Base-by-base conservation (phyloP, 805 yeast genomes). In the Candida berthetii region DNA sequence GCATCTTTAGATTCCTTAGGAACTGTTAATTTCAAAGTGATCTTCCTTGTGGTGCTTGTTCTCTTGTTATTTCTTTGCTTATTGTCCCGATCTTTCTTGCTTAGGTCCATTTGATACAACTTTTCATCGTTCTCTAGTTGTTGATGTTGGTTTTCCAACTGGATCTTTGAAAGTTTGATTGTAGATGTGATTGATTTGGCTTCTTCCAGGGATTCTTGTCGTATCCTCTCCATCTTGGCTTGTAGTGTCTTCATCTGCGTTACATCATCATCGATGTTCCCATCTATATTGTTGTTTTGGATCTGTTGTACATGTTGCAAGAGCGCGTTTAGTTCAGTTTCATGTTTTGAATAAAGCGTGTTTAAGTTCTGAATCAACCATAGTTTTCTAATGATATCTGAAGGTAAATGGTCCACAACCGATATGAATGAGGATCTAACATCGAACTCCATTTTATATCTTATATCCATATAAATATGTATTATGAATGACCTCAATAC, bases 341-440 rank as follows among this genome's bases (percentile, higher is more conserved):
- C 41, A 3, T 46, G 38, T n/a, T 48, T 39, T 32, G 47, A 41
- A 28, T 53, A 45, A 17, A 50, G 34, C 34, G 45, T 39, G 46
- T 65, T 66, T 7, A 68, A 45, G 1, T 66, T 53, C 41, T 68
- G 72, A 7, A 67, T 51, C 13, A 63, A 48, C 72, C 74, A 68
- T 15, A 68, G 47, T 31, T 68, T 58, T 18, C 74, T 53, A 11
- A 68, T 61, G n/a, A 69, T 48, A 36, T 69, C 72, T 19, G 70
- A 61, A 0, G 73, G 73, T 14, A 68, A 54, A 45, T 68, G 73
- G 43, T 69, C 75, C 39, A 68, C 55, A 1, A 64, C 51, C 22
- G 62, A 57, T 3, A 68, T 57, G 42, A 66, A 66, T 14, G 62
- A 54, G 33, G 65, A 60, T 35, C 72, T 53, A n/a, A 64, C 62